phyloP scores from a whole-genome alignment of 768 basidiomycete species.

The Exidia glandulosa region DNA sequence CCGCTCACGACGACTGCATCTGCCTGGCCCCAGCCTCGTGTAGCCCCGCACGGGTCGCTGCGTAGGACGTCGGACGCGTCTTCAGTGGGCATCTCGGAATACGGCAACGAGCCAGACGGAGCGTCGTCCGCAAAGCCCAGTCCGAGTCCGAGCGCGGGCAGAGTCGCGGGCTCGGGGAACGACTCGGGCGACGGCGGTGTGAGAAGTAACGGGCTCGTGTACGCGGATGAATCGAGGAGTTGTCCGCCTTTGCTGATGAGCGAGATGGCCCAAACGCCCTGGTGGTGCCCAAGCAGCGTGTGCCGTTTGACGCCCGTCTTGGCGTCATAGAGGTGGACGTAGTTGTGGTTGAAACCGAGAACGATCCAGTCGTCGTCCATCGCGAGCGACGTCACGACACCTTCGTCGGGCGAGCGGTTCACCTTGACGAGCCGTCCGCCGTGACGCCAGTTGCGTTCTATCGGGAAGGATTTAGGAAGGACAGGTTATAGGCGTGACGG shows the following conservation, averaged over 20 bases:
- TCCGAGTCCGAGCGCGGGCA: not conserved
- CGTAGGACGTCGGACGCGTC: constrained; percentile 21
- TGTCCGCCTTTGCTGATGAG: constrained; percentile 59
- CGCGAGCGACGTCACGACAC: constrained; percentile 79
- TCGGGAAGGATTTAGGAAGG: not conserved
- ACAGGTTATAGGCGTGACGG: not conserved
- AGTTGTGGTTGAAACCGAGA: constrained; percentile 76
- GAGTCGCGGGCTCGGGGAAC: not conserved
- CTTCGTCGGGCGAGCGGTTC: constrained; percentile 28
- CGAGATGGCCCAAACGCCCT: constrained; percentile 88
- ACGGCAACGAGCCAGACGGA: constrained; percentile 10
- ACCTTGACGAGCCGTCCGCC: not conserved
- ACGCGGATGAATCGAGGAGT: not conserved
- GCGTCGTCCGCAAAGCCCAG: constrained; percentile 9
- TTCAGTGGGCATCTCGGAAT: too few relatives aligned
- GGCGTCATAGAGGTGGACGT: constrained; percentile 79
- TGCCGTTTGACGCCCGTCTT: constrained; percentile 62
- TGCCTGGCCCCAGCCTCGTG: constrained; percentile 84
- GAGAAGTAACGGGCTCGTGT: not conserved
- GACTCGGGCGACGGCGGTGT: not conserved
- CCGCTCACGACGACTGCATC: constrained; percentile 78
- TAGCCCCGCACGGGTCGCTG: constrained; percentile 50
- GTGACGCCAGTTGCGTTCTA: not conserved
- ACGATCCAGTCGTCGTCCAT: constrained; percentile 77
- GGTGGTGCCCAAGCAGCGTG: constrained; percentile 73